These are phyloP conservation scores for Cladosporium velox DNA, from an alignment of 2,329 filamentous ascomycete genomes.

Conservation along the genomic window DNA sequence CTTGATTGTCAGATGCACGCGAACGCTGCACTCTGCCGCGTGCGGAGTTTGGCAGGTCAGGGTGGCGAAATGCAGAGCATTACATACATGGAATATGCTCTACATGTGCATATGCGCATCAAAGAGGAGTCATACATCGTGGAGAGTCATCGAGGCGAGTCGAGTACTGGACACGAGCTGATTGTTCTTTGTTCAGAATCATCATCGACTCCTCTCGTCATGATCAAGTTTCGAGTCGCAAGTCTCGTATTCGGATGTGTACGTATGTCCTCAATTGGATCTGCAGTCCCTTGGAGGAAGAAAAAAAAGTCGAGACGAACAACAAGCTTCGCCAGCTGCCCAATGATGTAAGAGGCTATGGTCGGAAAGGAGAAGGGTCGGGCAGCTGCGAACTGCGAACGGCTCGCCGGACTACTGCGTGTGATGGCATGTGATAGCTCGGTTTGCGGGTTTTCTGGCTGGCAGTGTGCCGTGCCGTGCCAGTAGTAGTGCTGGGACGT, in stretches of 20 bases:
- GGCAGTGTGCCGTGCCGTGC: neutral
- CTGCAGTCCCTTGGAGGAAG: neutral
- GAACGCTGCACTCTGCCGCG: constrained; percentile 9
- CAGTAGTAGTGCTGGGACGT: neutral
- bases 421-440: constrained; percentile 18
- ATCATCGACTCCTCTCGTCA: neutral
- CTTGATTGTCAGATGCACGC: constrained; percentile 12
- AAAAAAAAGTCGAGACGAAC: neutral
- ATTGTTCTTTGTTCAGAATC: neutral
- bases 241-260: neutral
- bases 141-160: neutral
- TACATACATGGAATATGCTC: neutral
- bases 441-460: neutral
- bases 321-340: constrained; percentile 6
- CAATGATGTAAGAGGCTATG: constrained; percentile 19
- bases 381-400: constrained; percentile 18
- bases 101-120: constrained; percentile 6
- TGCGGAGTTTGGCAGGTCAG: constrained; percentile 4
- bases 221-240: neutral
- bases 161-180: constrained; percentile 1
- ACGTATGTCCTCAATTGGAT: neutral
- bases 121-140: neutral
- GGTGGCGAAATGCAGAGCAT: constrained; percentile 11
- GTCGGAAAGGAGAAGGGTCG: constrained; percentile 13
- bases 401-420: constrained; percentile 9